Base-by-base conservation (phyloP, 2,329 filamentous ascomycete species). In the Metarhizium rileyi region DNA sequence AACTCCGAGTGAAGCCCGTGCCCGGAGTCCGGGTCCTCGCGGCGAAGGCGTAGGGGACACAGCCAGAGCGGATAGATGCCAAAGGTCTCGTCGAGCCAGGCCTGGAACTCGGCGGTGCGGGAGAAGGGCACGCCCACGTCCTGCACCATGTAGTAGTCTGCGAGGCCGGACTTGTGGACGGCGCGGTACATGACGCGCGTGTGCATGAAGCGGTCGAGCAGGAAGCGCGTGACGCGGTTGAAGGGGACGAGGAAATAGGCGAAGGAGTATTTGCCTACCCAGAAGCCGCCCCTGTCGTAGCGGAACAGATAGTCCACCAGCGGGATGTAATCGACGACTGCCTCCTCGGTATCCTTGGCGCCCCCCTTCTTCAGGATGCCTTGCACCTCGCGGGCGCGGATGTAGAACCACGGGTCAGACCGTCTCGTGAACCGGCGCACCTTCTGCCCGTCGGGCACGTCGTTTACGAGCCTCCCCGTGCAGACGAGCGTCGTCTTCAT, bases 351-450 rank as follows among this genome's bases (percentile, higher is more conserved):
- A 2, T 20, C 20, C 28, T 26, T 10, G 18, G 12, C n/a, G 20
- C 42, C 38, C 33, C 56, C 41, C 50, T 55, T 53, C 33, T 49
- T 47, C 10, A 69, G 53, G 42, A 55, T 52, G 51, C 62, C 63
- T 52, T 62, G 56, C 35, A 63, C 60, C n/a, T 71, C 63, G 54
- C 78, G 66, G 1, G 77, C 83, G 55, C 86, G 84, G 3, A 88
- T 67, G 52, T 87, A 89, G 60, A 87, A 87, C 86, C 85, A 90
- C 0, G 82, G 79, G 55, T 90, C 85, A 4, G 62, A 63, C 0
- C 76, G 67, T 10, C 75, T 69, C n/a, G 75, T 76, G 62, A 87
- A 85, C 0, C 61, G 69, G 23, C 65, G 66, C 1, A 67, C 57
- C 42, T 60, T 61, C 3, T 54, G 52, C 1, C 62, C 65, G 0